A percentile compares a stretch with the other conserved stretches of the same genome.
These are phyloP conservation scores for Polysphondylium violaceum DNA, from an alignment of 78 protist genomes.

Conservation along the genomic window DNA sequence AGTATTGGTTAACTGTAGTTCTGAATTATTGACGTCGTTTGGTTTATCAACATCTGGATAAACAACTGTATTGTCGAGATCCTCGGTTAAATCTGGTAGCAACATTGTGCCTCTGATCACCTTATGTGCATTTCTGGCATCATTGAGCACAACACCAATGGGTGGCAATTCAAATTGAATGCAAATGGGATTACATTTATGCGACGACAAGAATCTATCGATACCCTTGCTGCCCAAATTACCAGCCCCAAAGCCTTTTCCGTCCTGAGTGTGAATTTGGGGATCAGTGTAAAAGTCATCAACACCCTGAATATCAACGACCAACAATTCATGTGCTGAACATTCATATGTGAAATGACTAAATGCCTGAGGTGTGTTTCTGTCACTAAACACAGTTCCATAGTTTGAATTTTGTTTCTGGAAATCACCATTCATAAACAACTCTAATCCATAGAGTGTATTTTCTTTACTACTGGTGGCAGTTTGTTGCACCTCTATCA, in stretches of 20 bases:
- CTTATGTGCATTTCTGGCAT: constrained; percentile 12
- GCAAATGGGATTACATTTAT: constrained; percentile 91
- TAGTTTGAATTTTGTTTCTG: constrained; percentile 90
- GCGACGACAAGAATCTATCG: constrained; percentile 76
- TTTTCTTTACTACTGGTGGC: not conserved
- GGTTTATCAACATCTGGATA: not conserved
- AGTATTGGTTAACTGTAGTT: not conserved
- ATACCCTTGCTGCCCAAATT: constrained; percentile 90
- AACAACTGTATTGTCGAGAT: not conserved
- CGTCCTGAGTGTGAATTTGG: constrained; percentile 88
- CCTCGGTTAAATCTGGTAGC: constrained; percentile 35
- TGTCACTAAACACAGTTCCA: constrained; percentile 72
- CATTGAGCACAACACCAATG: constrained; percentile 18
- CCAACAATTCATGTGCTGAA: constrained; percentile 63
- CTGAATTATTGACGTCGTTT: not conserved
- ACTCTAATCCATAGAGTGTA: constrained; percentile 60
- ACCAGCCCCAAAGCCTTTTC: constrained; percentile 84
- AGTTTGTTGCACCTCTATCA: constrained; percentile 47
- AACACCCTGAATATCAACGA: constrained; percentile 95
- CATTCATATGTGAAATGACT: constrained; percentile 91
- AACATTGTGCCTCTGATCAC: constrained; percentile 66
- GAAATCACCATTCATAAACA: constrained; percentile 74
- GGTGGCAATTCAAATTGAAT: constrained; percentile 44
- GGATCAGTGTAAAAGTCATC: constrained; percentile 95
- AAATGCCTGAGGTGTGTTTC: constrained; percentile 94